These are phyloP conservation scores for Magnusiomyces sp. DNA, from an alignment of 1,139 yeast genomes.

Conservation along the genomic window DNA sequence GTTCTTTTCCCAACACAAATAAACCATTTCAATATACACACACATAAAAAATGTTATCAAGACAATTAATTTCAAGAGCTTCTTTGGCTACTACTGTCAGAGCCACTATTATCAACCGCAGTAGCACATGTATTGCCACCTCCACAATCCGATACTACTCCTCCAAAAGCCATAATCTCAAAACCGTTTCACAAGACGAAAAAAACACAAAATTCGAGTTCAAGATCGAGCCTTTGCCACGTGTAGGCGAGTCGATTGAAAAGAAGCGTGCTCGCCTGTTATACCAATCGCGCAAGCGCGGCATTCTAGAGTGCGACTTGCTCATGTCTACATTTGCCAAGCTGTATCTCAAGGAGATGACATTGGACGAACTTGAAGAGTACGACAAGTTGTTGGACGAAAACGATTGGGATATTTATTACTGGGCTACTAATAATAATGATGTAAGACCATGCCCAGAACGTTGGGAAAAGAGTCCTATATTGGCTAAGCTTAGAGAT, in stretches of 20 bases:
- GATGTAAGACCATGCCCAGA: slow-evolving; percentile 81
- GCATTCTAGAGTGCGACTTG: slow-evolving; percentile 87
- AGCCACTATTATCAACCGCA: too few relatives aligned
- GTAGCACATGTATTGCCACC: too few relatives aligned
- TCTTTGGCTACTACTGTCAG: too few relatives aligned
- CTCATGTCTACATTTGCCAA: slow-evolving; percentile 80
- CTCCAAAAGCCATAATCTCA: too few relatives aligned
- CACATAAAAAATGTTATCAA: too few relatives aligned
- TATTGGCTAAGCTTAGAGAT: slow-evolving; percentile 60
- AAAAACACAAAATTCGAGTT: slow-evolving; percentile 24
- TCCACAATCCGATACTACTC: too few relatives aligned
- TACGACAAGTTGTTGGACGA: slow-evolving; percentile 82
- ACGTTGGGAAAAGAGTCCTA: slow-evolving; percentile 61
- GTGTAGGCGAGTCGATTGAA: slow-evolving; percentile 67
- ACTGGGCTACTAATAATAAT: slow-evolving; percentile 88
- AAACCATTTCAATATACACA: too few relatives aligned
- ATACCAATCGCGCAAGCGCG: slow-evolving; percentile 91
- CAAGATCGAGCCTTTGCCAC: slow-evolving; percentile 62
- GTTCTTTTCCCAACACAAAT: too few relatives aligned
- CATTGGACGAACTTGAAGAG: slow-evolving; percentile 66
- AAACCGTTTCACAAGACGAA: too few relatives aligned
- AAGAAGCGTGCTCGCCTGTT: slow-evolving; percentile 76
- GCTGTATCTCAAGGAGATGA: slow-evolving; percentile 51
- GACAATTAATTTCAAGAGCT: too few relatives aligned
- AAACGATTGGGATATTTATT: slow-evolving; percentile 96